A percentile compares a stretch with the other conserved stretches of the same genome.
These are phyloP conservation scores for Gloeostereum incarnatum DNA, from an alignment of 768 basidiomycete genomes.

Conservation along the genomic window DNA sequence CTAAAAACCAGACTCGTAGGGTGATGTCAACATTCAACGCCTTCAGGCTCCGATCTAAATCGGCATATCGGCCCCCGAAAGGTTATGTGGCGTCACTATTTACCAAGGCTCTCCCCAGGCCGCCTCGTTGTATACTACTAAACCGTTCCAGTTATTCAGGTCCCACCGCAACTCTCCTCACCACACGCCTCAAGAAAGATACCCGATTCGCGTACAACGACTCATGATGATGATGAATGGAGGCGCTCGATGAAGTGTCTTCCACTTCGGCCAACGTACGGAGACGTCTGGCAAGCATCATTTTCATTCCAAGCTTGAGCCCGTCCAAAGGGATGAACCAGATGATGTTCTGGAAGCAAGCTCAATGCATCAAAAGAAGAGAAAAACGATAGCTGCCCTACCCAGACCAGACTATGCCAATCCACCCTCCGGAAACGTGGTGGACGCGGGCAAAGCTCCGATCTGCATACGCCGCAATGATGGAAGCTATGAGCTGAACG, in stretches of 20 bases:
- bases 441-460: slow-evolving; percentile 90
- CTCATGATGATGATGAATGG: slow-evolving; percentile 88
- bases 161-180: slow-evolving; percentile 15
- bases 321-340: slow-evolving; percentile 96
- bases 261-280: slow-evolving; percentile 73
- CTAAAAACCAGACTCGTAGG: background rate
- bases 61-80: no score
- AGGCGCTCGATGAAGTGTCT: slow-evolving; percentile 84
- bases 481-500: slow-evolving; percentile 92
- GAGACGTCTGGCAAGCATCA: slow-evolving; percentile 78
- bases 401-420: slow-evolving; percentile 98
- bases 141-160: background rate
- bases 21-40: no score
- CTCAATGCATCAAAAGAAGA: slow-evolving; percentile 9
- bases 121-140: background rate
- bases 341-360: slow-evolving; percentile 62
- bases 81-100: no score
- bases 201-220: slow-evolving; percentile 94
- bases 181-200: slow-evolving; percentile 84
- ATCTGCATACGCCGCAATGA: slow-evolving; percentile 90
- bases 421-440: slow-evolving; percentile 84
- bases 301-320: slow-evolving; percentile 97
- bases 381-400: slow-evolving; percentile 26
- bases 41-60: no score
- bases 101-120: background rate